Conservation (phyloP, 78 protist species). For the Dictyostelium firmibasis region DNA sequence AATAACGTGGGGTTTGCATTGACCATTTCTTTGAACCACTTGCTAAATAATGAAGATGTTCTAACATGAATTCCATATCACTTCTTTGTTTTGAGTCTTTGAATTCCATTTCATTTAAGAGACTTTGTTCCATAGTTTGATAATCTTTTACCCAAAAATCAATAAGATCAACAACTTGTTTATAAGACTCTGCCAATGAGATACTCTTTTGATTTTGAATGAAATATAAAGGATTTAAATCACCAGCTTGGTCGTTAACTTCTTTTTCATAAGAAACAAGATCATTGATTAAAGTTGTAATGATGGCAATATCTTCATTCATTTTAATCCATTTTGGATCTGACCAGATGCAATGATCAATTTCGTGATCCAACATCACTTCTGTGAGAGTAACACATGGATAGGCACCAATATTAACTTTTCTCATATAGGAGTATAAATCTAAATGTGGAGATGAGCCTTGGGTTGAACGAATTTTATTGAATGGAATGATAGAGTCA, state of each 20-base stretch:
- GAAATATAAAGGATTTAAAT: constrained; percentile 49
- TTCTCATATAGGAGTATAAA: constrained; percentile 63
- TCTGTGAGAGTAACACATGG: constrained; percentile 69
- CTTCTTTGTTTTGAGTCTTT: not conserved
- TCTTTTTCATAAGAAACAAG: constrained; percentile 63
- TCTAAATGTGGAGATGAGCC: constrained; percentile 65
- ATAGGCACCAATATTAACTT: constrained; percentile 70
- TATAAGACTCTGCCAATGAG: constrained; percentile 15
- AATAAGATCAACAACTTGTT: constrained; percentile 40
- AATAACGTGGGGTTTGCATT: constrained; percentile 75
- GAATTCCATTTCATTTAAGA: not conserved
- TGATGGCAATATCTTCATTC: constrained; percentile 75
- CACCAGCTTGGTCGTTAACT: constrained; percentile 54
- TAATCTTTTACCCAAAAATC: constrained; percentile 33
- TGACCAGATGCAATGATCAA: constrained; percentile 40
- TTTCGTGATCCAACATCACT: constrained; percentile 38
- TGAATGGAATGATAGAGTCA: constrained; percentile 65
- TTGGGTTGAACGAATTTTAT: constrained; percentile 14
- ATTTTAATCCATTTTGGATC: constrained; percentile 76
- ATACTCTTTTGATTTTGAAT: constrained; percentile 28
- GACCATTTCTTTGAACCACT: constrained; percentile 69
- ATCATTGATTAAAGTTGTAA: constrained; percentile 58
- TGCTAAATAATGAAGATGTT: constrained; percentile 38
- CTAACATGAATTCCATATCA: constrained; percentile 23
- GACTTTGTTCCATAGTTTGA: not conserved